Base-by-base conservation (phyloP, 495 filamentous ascomycete species). In the Annulohypoxylon bovei region DNA sequence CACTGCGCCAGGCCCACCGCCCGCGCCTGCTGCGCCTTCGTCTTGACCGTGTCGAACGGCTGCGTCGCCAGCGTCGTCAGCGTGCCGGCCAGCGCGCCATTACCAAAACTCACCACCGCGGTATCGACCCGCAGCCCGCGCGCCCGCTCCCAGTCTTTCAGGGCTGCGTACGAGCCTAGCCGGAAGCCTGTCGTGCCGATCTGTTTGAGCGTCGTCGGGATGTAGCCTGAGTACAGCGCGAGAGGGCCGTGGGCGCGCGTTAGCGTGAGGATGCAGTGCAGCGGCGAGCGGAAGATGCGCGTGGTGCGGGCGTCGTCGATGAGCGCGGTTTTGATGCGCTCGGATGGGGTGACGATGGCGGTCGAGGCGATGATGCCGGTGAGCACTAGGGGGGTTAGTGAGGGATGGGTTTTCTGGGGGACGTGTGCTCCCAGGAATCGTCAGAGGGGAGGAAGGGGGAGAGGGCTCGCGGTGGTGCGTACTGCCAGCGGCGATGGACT, bases 21-120 rank as follows among this genome's bases (percentile, higher is more conserved):
- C 60, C 84, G 68, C 22, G 85, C 85, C 67, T 84, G 84, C 79
- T 92, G 89, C 25, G 83, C 83, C 55, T 87, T 78, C 6, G 89
- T 91, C 78, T 92, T 90, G 40, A 92, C 81, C 1, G 85, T 87
- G 72, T 92, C 89, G 75, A 91, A 90, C 1, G 89, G 89, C 79
- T 90, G 88, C 12, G 88, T 91, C 1, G 79, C 78, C 42, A 87
- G 81, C 7, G 88, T 89, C 4, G 89, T 92, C 8, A 90, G 74
- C 0, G 83, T 81, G 0, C 89, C 89, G 0, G 89, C 88, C 4
- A 89, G 62, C 1, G 86, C 83, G 6, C 89, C 88, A 68, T 88
- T 90, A 0, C 77, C 83, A 65, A 92, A 91, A 57, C 88, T 89
- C 3, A 33, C 25, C 2, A 50, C 18, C 0, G 50, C 32, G 1